Evolutionary conservation across 2,329 filamentous ascomycete genomes (phyloP), one percentile per base, ranked within the genome.

Genomic region (Microdochium bolleyi): DNA sequence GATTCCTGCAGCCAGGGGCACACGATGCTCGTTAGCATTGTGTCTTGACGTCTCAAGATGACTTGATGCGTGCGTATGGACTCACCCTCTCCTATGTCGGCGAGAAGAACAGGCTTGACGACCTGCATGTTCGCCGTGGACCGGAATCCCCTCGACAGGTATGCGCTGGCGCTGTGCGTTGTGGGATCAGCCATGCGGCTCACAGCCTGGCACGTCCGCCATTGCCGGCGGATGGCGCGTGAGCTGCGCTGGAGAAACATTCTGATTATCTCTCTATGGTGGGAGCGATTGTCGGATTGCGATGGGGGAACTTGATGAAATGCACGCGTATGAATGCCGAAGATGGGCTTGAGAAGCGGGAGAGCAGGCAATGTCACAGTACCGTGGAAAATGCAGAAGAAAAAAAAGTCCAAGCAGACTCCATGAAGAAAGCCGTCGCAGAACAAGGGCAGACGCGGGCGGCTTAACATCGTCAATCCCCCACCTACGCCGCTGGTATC

Each of bases 71-170:
- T 44, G 37, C 41, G 11, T 22, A 16, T 7, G 25, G 11, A 66
- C 72, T 57, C 61, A 87, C 88, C 88, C 77, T 95, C 89, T 50
- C 89, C 89, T 69, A 95, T 94, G 65, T 95, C 89, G 57, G 89
- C 89, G 55, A 95, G 72, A 41, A 92, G 64, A 55, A 94, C 91
- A 1, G 89, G 89, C 71, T 92, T 92, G 49, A 94, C 77, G 1
- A 78, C 80, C 50, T 71, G 73, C 48, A 80, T 61, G 16, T 65
- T 68, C 57, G 70, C 69, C 19, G 78, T 76, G 46, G 74, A 72
- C 56, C 80, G 77, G 61, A 83, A 81, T 55, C 70, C 72, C 60
- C 76, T 72, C 25, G 67, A 60, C 52, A 66, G 57, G 54, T 63
- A 59, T 50, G 62, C 54, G 48, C 56, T 60, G 41, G 58, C 57